A percentile compares a stretch with the other conserved stretches of the same genome.
Conservation (phyloP, 192 early-diverging fungal genomes). For the Backusella macrospora region DNA sequence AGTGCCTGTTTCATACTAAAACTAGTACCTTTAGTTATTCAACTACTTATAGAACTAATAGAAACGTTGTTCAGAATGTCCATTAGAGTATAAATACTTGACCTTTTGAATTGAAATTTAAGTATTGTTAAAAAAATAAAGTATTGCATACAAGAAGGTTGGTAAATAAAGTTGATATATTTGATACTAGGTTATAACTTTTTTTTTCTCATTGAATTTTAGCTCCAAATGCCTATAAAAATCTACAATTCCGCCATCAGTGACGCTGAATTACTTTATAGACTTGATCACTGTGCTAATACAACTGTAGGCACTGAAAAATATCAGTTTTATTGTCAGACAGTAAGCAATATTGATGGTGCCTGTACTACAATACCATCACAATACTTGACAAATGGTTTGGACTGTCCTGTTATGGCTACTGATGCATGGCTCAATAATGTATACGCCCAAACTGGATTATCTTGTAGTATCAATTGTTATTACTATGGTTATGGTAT, state of each 20-base stretch:
- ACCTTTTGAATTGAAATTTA: not conserved
- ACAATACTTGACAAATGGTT: not conserved
- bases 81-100: constrained; percentile 1
- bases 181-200: not conserved
- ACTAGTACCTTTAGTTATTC: not conserved
- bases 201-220: not conserved
- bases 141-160: not conserved
- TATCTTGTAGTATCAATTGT: not conserved
- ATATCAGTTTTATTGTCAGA: constrained; percentile 8
- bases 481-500: constrained; percentile 3
- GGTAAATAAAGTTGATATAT: not conserved
- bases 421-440: constrained; percentile 4
- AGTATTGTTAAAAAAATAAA: not conserved
- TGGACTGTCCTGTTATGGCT: not conserved
- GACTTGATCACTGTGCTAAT: not conserved
- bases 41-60: not conserved
- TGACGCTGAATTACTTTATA: not conserved
- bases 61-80: not conserved
- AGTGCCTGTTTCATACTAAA: not conserved
- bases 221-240: not conserved
- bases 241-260: not conserved
- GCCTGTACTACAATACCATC: not conserved
- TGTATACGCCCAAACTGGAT: not conserved
- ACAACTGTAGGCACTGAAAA: not conserved
- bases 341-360: not conserved